Evolutionary conservation across 495 filamentous ascomycete genomes (phyloP), one percentile per base, ranked within the genome.

Genomic region (Hypoxylon lienhwacheense): DNA sequence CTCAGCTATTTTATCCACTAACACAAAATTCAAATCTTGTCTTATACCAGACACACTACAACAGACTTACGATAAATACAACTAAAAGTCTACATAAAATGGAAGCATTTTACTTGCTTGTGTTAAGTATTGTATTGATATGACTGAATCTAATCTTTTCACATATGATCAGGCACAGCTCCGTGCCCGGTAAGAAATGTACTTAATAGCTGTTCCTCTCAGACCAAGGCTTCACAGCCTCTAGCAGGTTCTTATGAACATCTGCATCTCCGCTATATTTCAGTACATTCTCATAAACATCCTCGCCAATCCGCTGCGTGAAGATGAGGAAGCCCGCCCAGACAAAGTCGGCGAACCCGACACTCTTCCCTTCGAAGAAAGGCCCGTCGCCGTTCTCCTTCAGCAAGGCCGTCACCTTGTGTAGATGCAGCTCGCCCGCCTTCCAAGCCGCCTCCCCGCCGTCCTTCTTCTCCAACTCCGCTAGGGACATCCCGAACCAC

Each of bases 371-470:
- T 55, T 66, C 16, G 34, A 77, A 75, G 45, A 72, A 85, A 16
- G 74, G 79, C 1, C 78, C 84, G 10, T 70, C 71, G 14, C 47
- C 6, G 36, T 69, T 74, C 59, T 80, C 76, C 65, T 70, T 73
- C 65, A 85, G 47, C 55, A 82, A 22, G 1, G 45, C 74, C 21
- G 73, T 79, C 15, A 78, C 41, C 37, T 74, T 65, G 35, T 65
- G 51, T 8, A 81, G 16, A 0, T 48, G 35, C 14, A 70, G 64
- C 51, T 64, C 63, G 0, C 67, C 74, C 0, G 47, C 50, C 11
- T 69, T 55, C 70, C 70, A 83, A 1, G 64, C 69, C 4, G 43
- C 17, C 3, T 64, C 49, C 8, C 47, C 81, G 24, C 71, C 68
- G n/a, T 67, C 45, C 43, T 68, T 63, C 46, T 64, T 43, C 50